Evolutionary conservation across 2,329 filamentous ascomycete genomes (phyloP).

Genomic region (Penicillium sp.): DNA sequence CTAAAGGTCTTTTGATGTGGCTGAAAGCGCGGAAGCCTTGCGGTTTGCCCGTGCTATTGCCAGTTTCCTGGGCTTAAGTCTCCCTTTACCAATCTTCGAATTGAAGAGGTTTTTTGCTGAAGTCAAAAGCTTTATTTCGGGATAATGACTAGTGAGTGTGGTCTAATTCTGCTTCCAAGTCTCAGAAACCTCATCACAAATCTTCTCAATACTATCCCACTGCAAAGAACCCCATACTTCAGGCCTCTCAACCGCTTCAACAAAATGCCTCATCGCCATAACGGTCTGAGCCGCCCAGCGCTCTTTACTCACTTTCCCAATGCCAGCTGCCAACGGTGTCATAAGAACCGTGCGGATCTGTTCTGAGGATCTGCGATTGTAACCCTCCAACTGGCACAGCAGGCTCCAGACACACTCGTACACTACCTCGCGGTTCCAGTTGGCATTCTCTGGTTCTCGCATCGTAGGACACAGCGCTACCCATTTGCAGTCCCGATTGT

Average conservation of each 20-base stretch:
- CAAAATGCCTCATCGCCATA: constrained; percentile 53
- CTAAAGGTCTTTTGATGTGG: no score
- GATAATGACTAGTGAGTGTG: no score
- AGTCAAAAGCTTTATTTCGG: no score
- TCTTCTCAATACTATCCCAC: constrained; percentile 36
- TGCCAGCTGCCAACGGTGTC: constrained; percentile 54
- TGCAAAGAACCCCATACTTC: constrained; percentile 43
- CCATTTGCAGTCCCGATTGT: constrained; percentile 44
- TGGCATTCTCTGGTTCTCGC: constrained; percentile 45
- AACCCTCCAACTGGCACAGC: constrained; percentile 49
- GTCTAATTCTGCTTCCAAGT: constrained; percentile 14
- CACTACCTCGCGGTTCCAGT: constrained; percentile 54
- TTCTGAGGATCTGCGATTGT: constrained; percentile 36
- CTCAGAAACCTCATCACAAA: constrained; percentile 22
- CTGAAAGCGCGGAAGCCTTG: no score
- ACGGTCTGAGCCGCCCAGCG: constrained; percentile 53
- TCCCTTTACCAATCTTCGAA: background rate
- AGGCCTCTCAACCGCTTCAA: constrained; percentile 47
- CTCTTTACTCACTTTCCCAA: constrained; percentile 46
- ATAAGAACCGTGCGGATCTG: constrained; percentile 48
- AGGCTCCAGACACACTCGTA: constrained; percentile 57
- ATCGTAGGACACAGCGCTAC: constrained; percentile 56
- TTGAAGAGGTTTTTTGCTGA: no score
- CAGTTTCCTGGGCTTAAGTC: no score
- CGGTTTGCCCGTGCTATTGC: no score